phyloP scores from a whole-genome alignment of 2,329 filamentous ascomycete species.

The Ceratocystis harringtonii region DNA sequence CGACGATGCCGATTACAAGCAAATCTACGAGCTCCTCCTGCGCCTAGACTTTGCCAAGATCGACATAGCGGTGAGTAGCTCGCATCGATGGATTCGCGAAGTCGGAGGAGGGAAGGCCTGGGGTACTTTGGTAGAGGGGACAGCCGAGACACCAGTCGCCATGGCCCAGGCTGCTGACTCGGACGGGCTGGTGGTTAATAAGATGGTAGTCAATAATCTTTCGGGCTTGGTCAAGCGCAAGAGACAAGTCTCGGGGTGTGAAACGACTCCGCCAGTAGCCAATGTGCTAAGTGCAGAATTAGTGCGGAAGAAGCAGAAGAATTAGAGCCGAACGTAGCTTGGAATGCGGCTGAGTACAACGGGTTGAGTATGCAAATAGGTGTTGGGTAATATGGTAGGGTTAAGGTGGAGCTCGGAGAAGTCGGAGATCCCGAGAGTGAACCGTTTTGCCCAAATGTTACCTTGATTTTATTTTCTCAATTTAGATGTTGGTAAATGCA shows the following conservation, averaged over 20 bases:
- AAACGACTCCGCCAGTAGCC: constrained; percentile 19
- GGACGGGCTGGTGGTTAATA: constrained; percentile 1
- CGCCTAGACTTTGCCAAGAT: constrained; percentile 58
- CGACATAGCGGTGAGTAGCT: constrained; percentile 48
- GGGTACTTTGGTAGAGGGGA: constrained; percentile 7
- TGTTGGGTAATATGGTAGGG: background rate
- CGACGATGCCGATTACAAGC: constrained; percentile 48
- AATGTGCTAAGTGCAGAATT: constrained; percentile 37
- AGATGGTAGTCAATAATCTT: constrained; percentile 31
- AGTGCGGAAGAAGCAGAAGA: constrained; percentile 43
- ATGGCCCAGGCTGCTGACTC: constrained; percentile 6
- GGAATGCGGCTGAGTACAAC: background rate
- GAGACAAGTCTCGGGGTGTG: constrained; percentile 16
- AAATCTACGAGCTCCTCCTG: constrained; percentile 53
- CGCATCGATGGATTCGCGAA: constrained; percentile 55
- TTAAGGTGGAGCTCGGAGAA: background rate
- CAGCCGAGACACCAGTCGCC: constrained; percentile 15
- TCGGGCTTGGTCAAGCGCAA: constrained; percentile 36
- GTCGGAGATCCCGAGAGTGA: background rate
- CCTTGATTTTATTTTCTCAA: background rate
- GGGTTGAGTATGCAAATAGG: background rate
- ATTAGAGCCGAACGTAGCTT: background rate
- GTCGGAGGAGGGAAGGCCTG: constrained; percentile 29
- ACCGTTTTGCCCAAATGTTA: background rate
- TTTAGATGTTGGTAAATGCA: background rate